A percentile compares a stretch with the other conserved stretches of the same genome.
These are phyloP conservation scores for Neurospora sp. DNA, from an alignment of 495 filamentous ascomycete species.

Conservation along the genomic window DNA sequence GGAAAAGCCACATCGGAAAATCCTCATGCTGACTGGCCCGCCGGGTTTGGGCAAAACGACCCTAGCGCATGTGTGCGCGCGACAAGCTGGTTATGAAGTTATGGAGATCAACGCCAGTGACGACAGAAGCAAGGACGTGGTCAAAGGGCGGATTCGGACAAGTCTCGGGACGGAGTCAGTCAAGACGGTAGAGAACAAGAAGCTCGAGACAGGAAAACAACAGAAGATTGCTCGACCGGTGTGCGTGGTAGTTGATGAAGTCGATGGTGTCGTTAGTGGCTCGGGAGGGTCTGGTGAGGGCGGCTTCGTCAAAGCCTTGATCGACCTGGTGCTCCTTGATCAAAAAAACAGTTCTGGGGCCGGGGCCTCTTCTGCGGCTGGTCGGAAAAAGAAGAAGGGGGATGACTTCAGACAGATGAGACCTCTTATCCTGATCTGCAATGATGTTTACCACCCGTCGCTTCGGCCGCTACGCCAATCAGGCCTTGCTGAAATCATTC, in stretches of 20 bases:
- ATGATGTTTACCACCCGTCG: conserved; percentile 92
- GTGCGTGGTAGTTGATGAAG: conserved; percentile 91
- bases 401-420: conserved; percentile 78
- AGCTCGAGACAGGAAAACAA: conserved; percentile 44
- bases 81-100: conserved; percentile 90
- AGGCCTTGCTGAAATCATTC: conserved; percentile 77
- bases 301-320: conserved; percentile 89
- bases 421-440: conserved; percentile 89
- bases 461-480: conserved; percentile 75
- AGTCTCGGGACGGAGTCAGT: conserved; percentile 87
- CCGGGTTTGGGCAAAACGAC: conserved; percentile 95
- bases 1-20: conserved; percentile 67
- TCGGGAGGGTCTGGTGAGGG: conserved; percentile 59
- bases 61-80: conserved; percentile 88
- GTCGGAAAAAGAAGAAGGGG: conserved; percentile 46
- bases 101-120: conserved; percentile 84
- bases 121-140: conserved; percentile 65
- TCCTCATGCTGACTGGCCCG: conserved; percentile 80
- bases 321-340: conserved; percentile 77
- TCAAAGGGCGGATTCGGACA: conserved; percentile 80
- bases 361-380: conserved; percentile 20
- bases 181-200: conserved; percentile 62
- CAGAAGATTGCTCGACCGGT: conserved; percentile 74
- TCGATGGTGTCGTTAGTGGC: conserved; percentile 83
- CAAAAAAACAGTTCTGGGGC: conserved; percentile 59